Evolutionary conservation across 768 basidiomycete species (phyloP).

Genomic region (Phanerochaete carnosa): DNA sequence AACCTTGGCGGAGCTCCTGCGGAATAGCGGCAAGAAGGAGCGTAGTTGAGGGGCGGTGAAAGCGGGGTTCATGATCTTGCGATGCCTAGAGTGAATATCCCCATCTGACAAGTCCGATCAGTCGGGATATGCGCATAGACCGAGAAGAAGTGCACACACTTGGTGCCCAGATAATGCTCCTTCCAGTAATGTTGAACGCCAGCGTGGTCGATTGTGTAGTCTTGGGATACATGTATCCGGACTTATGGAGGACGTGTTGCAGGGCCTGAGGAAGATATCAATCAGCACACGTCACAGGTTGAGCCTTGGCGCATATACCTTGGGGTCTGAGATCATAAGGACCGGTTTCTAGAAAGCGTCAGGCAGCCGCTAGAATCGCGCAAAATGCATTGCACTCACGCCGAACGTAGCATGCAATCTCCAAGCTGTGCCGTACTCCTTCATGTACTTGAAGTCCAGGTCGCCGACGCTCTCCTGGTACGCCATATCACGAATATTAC

Average conservation of each 20-base stretch:
- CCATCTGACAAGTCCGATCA: constrained; percentile 5
- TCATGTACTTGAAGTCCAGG: constrained; percentile 26
- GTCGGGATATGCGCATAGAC: no score
- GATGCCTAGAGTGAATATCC: constrained; percentile 26
- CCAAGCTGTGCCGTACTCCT: constrained; percentile 27
- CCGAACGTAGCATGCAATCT: constrained; percentile 15
- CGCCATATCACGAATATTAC: constrained; percentile 21
- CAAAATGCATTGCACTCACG: constrained; percentile 5
- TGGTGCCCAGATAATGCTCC: constrained; percentile 3
- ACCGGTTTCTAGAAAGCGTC: neutral
- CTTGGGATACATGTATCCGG: constrained; percentile 14
- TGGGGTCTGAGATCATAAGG: constrained; percentile 2
- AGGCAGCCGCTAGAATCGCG: neutral
- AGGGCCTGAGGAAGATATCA: neutral
- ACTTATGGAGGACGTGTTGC: constrained; percentile 12
- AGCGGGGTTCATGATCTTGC: constrained; percentile 34
- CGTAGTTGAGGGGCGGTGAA: constrained; percentile 24
- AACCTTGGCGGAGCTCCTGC: constrained; percentile 17
- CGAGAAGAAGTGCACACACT: neutral
- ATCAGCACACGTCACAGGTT: neutral
- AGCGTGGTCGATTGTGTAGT: neutral
- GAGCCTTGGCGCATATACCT: neutral
- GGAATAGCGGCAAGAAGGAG: constrained; percentile 25
- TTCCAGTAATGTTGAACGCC: neutral
- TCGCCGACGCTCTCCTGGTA: constrained; percentile 28